Base-by-base conservation (phyloP, 2,329 filamentous ascomycete genomes). In the Penicillium sp. region DNA sequence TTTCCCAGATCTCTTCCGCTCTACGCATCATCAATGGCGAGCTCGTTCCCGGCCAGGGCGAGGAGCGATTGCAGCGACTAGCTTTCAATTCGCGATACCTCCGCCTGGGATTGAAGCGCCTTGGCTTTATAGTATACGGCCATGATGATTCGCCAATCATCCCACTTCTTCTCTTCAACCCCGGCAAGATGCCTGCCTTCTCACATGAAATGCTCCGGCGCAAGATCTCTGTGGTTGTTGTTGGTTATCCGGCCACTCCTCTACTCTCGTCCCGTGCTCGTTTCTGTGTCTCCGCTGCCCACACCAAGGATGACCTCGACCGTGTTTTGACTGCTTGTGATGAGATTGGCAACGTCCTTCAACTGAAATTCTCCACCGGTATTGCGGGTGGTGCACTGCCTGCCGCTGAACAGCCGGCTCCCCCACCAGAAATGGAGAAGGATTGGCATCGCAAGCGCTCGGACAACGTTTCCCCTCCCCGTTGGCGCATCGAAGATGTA, bases 71-170 rank as follows among this genome's bases (percentile, higher is more conserved):
- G 41, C 92, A 97, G 76, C 88, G 94, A 64, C 89, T 99, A 63
- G 92, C 93, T 46, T 99, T 97, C 83, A 99, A 99, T 82, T 97
- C 92, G 19, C 87, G 94, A 43, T 99, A 99, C 72, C 89, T 99
- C n/a, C 90, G 94, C 56, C 86, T 99, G 27, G 94, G 94, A 62
- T 84, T 99, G 67, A 99, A 99, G 82, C 90, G 94, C 64, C 86
- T 99, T 48, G 94, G 94, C 46, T 93, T 91, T 77, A 99, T 99
- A 70, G 88, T 97, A 51, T 97, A 95, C 70, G 94, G 94, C 58
- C 92, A 97, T 72, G 94, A 99, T 70, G 94, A 99, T 76, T 97
- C 92, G 5, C 94, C 94, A 53, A 97, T 99, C 65, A 91, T 99
- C 64, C 94, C 94, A 50, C 75, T 99, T 62, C 84, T 96, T 68